A percentile compares a stretch with the other conserved stretches of the same genome.
phyloP scores from a whole-genome alignment of 371 early-diverging fungal species.

The Catenaria anguillulae region DNA sequence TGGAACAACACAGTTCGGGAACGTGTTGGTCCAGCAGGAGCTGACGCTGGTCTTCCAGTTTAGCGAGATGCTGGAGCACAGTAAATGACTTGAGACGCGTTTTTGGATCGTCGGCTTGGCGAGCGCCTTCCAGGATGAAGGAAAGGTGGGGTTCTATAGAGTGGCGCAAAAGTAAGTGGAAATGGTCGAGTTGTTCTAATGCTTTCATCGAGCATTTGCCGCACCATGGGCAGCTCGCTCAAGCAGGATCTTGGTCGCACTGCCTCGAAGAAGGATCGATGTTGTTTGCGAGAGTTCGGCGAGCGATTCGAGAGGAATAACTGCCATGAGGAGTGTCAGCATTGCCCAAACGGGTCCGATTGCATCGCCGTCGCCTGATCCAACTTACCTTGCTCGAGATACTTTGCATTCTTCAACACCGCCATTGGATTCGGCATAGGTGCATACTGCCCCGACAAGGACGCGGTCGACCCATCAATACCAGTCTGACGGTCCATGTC shows the following conservation, averaged over 20 bases:
- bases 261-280: neutral
- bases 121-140: neutral
- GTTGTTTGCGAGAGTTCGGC: neutral
- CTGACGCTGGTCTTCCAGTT: neutral
- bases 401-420: no score
- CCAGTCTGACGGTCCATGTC: neutral
- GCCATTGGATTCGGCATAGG: neutral
- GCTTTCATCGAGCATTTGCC: no score
- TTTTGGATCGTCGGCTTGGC: neutral
- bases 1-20: neutral
- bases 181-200: no score
- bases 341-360: no score
- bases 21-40: neutral
- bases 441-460: neutral
- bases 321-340: neutral
- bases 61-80: neutral
- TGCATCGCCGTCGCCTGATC: no score
- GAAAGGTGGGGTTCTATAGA: neutral
- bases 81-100: neutral
- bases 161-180: no score
- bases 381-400: no score
- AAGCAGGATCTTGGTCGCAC: neutral
- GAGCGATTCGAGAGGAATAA: neutral
- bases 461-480: neutral
- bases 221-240: neutral